Conservation (phyloP, 2,329 filamentous ascomycete genomes). For the Colletotrichum eleusines region DNA sequence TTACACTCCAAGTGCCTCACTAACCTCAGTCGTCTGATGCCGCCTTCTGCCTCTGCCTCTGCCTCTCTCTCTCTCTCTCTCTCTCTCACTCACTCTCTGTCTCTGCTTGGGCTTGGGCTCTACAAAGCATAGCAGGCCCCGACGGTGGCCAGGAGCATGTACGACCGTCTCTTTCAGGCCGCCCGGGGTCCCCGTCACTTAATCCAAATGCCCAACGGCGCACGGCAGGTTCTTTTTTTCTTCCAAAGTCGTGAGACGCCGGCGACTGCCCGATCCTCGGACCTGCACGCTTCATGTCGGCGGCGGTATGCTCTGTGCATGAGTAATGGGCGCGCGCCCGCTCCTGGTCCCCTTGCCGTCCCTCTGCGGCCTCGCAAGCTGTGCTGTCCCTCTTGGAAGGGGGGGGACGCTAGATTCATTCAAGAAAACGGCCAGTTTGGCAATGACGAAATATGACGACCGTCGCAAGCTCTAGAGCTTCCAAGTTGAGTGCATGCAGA, state of each 20-base stretch:
- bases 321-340: slow-evolving; percentile 30
- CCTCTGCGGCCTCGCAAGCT: slow-evolving; percentile 2
- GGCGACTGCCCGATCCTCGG: slow-evolving; percentile 36
- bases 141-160: slow-evolving; percentile 19
- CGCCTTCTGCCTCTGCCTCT: slow-evolving; percentile 3
- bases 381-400: not conserved
- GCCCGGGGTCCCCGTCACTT: slow-evolving; percentile 28
- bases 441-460: slow-evolving; percentile 21
- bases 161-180: slow-evolving; percentile 10
- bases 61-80: too few relatives aligned
- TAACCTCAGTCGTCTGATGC: slow-evolving; percentile 28
- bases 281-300: slow-evolving; percentile 35
- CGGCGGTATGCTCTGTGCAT: slow-evolving; percentile 20
- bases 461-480: slow-evolving; percentile 6
- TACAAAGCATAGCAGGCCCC: not conserved
- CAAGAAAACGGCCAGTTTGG: not conserved
- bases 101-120: slow-evolving; percentile 1
- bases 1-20: slow-evolving; percentile 16
- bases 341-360: slow-evolving; percentile 14
- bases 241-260: slow-evolving; percentile 27
- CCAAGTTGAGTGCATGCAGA: slow-evolving; percentile 18
- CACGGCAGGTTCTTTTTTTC: slow-evolving; percentile 33
- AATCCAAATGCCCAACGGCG: slow-evolving; percentile 37
- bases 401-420: not conserved
- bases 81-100: too few relatives aligned